Evolutionary conservation across 768 basidiomycete species (phyloP).

Genomic region (Boletus sp.): DNA sequence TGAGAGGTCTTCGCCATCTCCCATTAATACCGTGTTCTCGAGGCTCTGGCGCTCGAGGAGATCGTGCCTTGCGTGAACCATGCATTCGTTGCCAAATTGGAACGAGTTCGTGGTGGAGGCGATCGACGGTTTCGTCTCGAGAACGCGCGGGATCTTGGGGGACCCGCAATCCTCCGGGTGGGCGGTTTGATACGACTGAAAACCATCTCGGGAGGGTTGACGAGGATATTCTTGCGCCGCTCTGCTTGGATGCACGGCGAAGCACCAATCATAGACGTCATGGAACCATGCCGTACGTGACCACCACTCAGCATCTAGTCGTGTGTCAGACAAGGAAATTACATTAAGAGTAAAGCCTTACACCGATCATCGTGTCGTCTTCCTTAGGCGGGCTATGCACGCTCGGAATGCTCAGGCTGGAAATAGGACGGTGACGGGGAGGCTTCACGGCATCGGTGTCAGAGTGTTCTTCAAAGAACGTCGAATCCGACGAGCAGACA

Average conservation of each 20-base stretch:
- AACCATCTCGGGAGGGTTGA: slow-evolving; percentile 26
- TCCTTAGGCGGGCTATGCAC: slow-evolving; percentile 55
- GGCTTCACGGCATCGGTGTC: slow-evolving; percentile 37
- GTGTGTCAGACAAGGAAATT: neutral
- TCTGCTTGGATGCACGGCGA: slow-evolving; percentile 69
- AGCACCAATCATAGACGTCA: slow-evolving; percentile 61
- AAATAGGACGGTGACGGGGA: slow-evolving; percentile 61
- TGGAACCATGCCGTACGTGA: slow-evolving; percentile 63
- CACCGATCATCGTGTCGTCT: slow-evolving; percentile 81
- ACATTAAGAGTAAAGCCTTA: slow-evolving; percentile 33
- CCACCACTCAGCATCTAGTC: slow-evolving; percentile 76
- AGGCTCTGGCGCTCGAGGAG: slow-evolving; percentile 62
- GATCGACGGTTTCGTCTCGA: slow-evolving; percentile 60
- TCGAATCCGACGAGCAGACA: slow-evolving; percentile 49
- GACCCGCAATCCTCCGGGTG: slow-evolving; percentile 28
- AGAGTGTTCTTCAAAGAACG: slow-evolving; percentile 50
- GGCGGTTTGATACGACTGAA: slow-evolving; percentile 36
- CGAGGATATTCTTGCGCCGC: slow-evolving; percentile 52
- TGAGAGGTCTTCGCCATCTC: slow-evolving; percentile 59
- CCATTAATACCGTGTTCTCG: slow-evolving; percentile 62
- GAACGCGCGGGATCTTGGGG: slow-evolving; percentile 43
- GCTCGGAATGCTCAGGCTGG: slow-evolving; percentile 52
- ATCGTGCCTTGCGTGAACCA: slow-evolving; percentile 62
- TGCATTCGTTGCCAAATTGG: slow-evolving; percentile 63
- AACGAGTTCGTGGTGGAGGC: slow-evolving; percentile 55